Base-by-base conservation (phyloP, 305 asterid species). In the Caryopteris hybrid region DNA sequence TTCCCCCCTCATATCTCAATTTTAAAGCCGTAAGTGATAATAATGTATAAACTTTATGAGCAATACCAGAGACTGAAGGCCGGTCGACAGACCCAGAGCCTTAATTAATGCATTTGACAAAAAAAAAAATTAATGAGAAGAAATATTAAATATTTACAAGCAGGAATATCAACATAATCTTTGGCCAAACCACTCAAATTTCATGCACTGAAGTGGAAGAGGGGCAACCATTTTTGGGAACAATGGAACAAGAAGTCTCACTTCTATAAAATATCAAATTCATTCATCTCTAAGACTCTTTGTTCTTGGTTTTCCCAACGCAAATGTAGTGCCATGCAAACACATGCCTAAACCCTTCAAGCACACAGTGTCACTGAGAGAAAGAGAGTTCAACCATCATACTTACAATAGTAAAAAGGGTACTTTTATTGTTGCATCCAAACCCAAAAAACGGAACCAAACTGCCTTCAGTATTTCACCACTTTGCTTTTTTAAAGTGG, bases 321-420 rank as follows among this genome's bases (percentile, higher is more conserved):
- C 16, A 58, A 52, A 69, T 47, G 51, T 18, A 38, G 22, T 16
- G 8, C 14, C 67, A 45, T 48, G 51, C 41, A 39, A 46, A 63
- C 31, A 48, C 0, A 13, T 31, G 4, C 10, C 31, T 0, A 27
- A 36, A 5, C 33, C 13, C 33, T 11, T 12, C 38, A 36, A n/a
- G n/a, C n/a, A 10, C 36, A 20, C 3, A 57, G 39, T 46, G 9
- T 22, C n/a, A 21, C 13, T 43, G 52, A 31, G 25, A 36, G 25
- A 9, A 43, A 5, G 53, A 22, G 12, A 2, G 22, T 8, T 17
- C 12, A 64, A 64, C 11, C 23, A 42, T 21, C 31, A 72, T 72
- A 82, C 97, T 85, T 87, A 90, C 99, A 85, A 85, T 64, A 86
- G 66, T 69, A 90, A 64, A 68, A 88, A 52, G 34, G 91, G 94